Evolutionary conservation across 768 basidiomycete species (phyloP), one percentile per base, ranked within the genome.

Genomic region (Kwoniella bestiolae): DNA sequence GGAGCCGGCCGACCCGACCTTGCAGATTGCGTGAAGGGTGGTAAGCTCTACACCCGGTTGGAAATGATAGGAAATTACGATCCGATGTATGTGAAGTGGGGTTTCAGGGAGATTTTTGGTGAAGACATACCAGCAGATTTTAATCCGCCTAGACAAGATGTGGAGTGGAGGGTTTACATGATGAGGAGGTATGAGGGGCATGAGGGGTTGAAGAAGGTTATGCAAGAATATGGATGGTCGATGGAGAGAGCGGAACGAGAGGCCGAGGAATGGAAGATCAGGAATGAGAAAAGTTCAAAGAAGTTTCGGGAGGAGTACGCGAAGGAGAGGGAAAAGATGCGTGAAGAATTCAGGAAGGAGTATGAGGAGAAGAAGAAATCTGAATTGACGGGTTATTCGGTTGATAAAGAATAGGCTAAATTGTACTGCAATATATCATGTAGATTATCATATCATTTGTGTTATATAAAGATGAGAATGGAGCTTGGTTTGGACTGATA

Each of bases 21-120:
- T 1, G 68, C 68, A 1, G 46, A 61, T 5, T 64, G 63, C 29
- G 58, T 69, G 3, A 28, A 41, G 26, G n/a, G 56, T 25, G 63
- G 68, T 14, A 60, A 55, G 34, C 14, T 56, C 11, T 65, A 68
- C 29, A 32, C 58, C 8, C 38, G 66, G 8, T 47, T 67, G 9
- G 16, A 16, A 21, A 16, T 6, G 6, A 63, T 63, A 12, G 34
- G 50, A 25, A 26, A 14, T 25, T 21, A 29, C 35, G 50, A 51
- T 21, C 11, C 7, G 7, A 4, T 23, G 6, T 61, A 38, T 52
- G 4, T 14, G 1, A 51, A 51, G 50, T 9, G 26, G 12, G 47
- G 49, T 1, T 61, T 61, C 25, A 14, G 50, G n/a, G 60, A 61
- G 25, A 9, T 25, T 9, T 61, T 61, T 38, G 38, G 29, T 35